Conservation (phyloP, 805 yeast species). For the Cyberlindnera misumaiensis region DNA sequence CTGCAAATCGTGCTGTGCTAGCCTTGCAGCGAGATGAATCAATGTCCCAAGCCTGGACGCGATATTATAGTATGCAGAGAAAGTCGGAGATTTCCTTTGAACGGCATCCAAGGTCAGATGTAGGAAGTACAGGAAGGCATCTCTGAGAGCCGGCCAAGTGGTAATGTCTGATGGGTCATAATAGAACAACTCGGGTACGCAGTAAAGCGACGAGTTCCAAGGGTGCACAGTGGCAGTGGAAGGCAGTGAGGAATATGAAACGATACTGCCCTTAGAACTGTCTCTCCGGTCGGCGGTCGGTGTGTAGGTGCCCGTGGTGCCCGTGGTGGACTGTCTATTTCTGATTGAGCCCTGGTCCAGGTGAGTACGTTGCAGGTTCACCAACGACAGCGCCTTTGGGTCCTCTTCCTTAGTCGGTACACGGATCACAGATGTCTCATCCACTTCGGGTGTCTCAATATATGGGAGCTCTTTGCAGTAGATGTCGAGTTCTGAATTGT, state of each 20-base stretch:
- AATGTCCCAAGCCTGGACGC: constrained; percentile 47
- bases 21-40: constrained; percentile 48
- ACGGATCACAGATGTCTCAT: constrained; percentile 24
- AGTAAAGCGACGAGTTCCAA: constrained; percentile 22
- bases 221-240: constrained; percentile 20
- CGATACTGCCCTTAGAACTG: constrained; percentile 8
- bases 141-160: constrained; percentile 52
- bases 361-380: constrained; percentile 22
- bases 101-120: constrained; percentile 46
- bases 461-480: constrained; percentile 56
- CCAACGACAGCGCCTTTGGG: constrained; percentile 5
- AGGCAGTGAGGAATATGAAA: constrained; percentile 14
- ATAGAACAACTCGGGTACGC: constrained; percentile 42
- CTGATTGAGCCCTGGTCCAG: constrained; percentile 17
- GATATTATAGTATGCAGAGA: constrained; percentile 44
- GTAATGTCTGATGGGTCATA: constrained; percentile 52
- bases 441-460: constrained; percentile 31
- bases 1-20: constrained; percentile 44
- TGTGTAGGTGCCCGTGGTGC: neutral
- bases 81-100: constrained; percentile 42
- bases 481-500: constrained; percentile 52
- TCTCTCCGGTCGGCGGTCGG: constrained; percentile 6
- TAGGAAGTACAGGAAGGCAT: constrained; percentile 40
- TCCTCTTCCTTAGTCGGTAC: constrained; percentile 14
- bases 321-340: constrained; percentile 15